These are phyloP conservation scores for Thermochaetoides dissita DNA, from an alignment of 2,329 filamentous ascomycete species.

Conservation along the genomic window DNA sequence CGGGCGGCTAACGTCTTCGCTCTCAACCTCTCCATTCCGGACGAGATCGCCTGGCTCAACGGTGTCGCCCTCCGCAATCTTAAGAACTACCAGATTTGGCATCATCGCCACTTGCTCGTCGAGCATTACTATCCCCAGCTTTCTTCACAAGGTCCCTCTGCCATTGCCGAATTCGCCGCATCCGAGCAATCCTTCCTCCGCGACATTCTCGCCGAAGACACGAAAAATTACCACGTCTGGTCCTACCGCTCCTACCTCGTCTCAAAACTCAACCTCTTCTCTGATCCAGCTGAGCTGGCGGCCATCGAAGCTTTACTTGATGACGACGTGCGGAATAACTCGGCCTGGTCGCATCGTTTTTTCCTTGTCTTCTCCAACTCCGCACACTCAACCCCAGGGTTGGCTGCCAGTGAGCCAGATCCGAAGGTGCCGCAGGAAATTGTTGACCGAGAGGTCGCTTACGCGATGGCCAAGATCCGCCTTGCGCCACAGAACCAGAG, in stretches of 20 bases:
- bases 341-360: conserved; percentile 94
- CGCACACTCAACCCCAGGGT: conserved; percentile 30
- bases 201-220: conserved; percentile 68
- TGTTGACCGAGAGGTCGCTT: conserved; percentile 61
- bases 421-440: conserved; percentile 45
- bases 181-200: conserved; percentile 65
- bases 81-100: conserved; percentile 99
- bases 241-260: conserved; percentile 70
- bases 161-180: conserved; percentile 42
- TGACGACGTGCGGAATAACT: conserved; percentile 85
- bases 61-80: conserved; percentile 66
- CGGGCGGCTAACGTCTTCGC: conserved; percentile 64
- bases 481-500: conserved; percentile 87
- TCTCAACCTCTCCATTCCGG: conserved; percentile 47
- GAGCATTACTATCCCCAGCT: conserved; percentile 45
- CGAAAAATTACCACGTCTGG: conserved; percentile 99
- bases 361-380: conserved; percentile 71
- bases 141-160: conserved; percentile 37
- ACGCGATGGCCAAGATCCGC: conserved; percentile 57
- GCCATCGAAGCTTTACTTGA: conserved; percentile 60
- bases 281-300: conserved; percentile 46
- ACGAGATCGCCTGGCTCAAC: conserved; percentile 80
- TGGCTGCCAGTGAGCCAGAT: conserved; percentile 37
- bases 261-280: conserved; percentile 52
- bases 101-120: conserved; percentile 53